Conservation (phyloP, 345 rosid genomes). For the Pistacia vera region DNA sequence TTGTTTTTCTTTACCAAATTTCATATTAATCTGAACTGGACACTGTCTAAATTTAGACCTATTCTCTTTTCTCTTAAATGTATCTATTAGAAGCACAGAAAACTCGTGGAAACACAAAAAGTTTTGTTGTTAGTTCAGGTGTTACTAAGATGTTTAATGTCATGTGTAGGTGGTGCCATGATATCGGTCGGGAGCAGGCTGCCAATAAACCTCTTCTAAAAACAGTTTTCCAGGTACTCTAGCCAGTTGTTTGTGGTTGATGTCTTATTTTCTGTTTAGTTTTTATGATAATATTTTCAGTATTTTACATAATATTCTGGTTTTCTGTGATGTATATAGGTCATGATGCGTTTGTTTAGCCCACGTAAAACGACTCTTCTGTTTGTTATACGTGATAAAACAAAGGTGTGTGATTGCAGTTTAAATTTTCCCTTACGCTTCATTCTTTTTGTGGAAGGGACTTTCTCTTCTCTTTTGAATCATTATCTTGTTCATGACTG, state of each 20-base stretch:
- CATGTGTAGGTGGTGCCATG: constrained; percentile 81
- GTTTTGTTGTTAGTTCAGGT: constrained; percentile 12
- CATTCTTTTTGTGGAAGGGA: constrained; percentile 13
- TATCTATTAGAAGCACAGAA: not conserved
- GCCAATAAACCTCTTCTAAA: constrained; percentile 88
- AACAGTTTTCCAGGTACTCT: constrained; percentile 82
- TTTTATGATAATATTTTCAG: constrained; percentile 1
- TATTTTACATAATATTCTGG: not conserved
- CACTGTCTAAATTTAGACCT: not conserved
- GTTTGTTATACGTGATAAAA: constrained; percentile 89
- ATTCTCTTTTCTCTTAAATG: not conserved
- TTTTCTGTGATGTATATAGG: constrained; percentile 43
- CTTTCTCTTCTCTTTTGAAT: constrained; percentile 11
- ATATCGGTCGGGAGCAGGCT: constrained; percentile 93
- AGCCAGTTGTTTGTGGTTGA: not conserved
- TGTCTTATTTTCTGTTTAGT: constrained; percentile 10
- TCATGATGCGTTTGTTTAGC: constrained; percentile 85
- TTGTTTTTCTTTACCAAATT: not conserved
- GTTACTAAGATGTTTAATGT: constrained; percentile 22
- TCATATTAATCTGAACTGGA: not conserved
- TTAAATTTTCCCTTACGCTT: constrained; percentile 1
- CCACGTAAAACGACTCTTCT: constrained; percentile 89
- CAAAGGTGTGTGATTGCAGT: constrained; percentile 51
- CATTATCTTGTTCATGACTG: not conserved
- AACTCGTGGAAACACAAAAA: not conserved